phyloP scores from a whole-genome alignment of 306 rosid species.

The Cajanus cajan region DNA sequence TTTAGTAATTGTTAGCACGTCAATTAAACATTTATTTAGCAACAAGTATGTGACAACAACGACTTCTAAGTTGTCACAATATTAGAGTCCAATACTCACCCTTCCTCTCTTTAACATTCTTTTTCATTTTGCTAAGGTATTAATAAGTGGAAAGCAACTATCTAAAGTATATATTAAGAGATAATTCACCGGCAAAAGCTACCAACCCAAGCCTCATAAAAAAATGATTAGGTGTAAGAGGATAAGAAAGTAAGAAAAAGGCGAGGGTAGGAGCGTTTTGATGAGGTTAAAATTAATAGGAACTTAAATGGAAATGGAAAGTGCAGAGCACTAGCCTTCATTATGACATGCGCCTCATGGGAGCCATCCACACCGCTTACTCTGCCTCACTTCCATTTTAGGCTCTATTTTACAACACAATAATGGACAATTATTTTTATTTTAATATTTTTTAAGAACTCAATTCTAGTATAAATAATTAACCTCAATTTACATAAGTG shows the following conservation, averaged over 20 bases:
- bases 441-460: too few species aligned
- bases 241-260: background rate
- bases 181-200: too few species aligned
- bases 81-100: background rate
- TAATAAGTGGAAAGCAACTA: background rate
- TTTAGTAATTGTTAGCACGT: slow-evolving; percentile 18
- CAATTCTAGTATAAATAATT: too few species aligned
- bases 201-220: too few species aligned
- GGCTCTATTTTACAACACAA: background rate
- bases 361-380: slow-evolving; percentile 17
- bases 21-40: slow-evolving; percentile 1
- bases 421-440: background rate
- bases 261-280: slow-evolving; percentile 28
- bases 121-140: background rate
- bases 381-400: background rate
- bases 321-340: slow-evolving; percentile 56
- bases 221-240: background rate
- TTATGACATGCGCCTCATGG: slow-evolving; percentile 40
- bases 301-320: slow-evolving; percentile 19
- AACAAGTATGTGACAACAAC: background rate
- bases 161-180: too few species aligned
- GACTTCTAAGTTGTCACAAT: background rate
- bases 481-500: too few species aligned
- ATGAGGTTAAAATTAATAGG: background rate
- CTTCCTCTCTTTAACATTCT: background rate